phyloP scores from a whole-genome alignment of 306 rosid species.

The Astragalus glycyphyllos region DNA sequence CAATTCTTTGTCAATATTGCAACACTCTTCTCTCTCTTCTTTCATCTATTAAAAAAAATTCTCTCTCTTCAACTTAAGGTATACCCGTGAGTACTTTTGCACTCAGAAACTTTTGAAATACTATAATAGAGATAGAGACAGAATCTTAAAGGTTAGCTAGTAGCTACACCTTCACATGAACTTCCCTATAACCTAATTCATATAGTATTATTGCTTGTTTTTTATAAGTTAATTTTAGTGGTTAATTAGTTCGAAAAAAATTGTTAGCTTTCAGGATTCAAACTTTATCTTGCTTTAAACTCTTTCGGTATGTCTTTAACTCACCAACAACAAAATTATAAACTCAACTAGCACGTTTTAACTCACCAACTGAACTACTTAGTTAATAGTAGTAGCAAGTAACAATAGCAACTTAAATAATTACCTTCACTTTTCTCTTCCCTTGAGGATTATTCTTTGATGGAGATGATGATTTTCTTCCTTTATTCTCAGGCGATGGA shows the following conservation, averaged over 20 bases:
- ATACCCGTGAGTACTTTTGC: constrained; percentile 54
- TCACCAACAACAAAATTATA: too few relatives aligned
- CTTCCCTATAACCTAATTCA: constrained; percentile 25
- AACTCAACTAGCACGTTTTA: too few relatives aligned
- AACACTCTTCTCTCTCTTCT: not conserved
- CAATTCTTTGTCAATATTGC: too few relatives aligned
- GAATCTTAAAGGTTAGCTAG: constrained; percentile 15
- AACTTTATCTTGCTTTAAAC: too few relatives aligned
- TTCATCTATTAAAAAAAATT: too few relatives aligned
- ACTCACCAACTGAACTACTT: too few relatives aligned
- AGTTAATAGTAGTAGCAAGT: too few relatives aligned
- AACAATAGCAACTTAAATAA: constrained; percentile 18
- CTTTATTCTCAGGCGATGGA: constrained; percentile 48
- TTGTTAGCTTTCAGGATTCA: too few relatives aligned
- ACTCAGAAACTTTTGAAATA: constrained; percentile 29
- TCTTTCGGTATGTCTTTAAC: too few relatives aligned
- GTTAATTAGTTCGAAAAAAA: too few relatives aligned
- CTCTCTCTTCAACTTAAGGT: constrained; percentile 18
- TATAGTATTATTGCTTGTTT: not conserved
- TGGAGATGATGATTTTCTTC: constrained; percentile 60
- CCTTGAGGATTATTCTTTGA: constrained; percentile 70
- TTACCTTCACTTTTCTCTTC: constrained; percentile 83
- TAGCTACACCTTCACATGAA: constrained; percentile 24
- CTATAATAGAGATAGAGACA: constrained; percentile 44
- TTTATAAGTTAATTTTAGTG: too few relatives aligned